These are phyloP conservation scores for Vigna nakashimae DNA, from an alignment of 306 rosid genomes.

Conservation along the genomic window DNA sequence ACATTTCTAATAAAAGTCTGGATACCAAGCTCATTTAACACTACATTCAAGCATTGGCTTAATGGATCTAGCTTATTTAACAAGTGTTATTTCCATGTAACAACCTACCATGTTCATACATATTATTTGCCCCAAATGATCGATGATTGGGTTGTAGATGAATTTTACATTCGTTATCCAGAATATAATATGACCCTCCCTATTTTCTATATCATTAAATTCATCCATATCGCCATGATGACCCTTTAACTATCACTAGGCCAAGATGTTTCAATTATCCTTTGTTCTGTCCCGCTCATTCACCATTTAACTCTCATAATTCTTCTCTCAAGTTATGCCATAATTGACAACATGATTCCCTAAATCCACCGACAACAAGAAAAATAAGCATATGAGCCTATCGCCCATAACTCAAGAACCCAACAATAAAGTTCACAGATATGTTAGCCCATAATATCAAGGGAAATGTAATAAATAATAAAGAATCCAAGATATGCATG, in stretches of 20 bases:
- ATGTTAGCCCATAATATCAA: slow-evolving; percentile 4
- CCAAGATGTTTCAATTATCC: background rate
- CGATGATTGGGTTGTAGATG: background rate
- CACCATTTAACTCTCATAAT: slow-evolving; percentile 12
- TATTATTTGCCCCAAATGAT: background rate
- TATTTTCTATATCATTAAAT: background rate
- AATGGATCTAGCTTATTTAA: background rate
- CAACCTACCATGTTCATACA: background rate
- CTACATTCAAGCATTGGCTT: background rate
- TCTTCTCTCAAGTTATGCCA: slow-evolving; percentile 7
- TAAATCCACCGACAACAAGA: background rate
- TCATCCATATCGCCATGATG: background rate
- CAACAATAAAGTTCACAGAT: background rate
- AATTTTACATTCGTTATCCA: background rate
- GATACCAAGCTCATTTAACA: background rate
- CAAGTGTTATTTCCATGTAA: background rate
- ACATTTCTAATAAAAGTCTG: too few relatives aligned
- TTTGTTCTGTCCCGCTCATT: background rate
- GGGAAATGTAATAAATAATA: slow-evolving; percentile 23
- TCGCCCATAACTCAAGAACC: slow-evolving; percentile 15
- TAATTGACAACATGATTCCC: background rate
- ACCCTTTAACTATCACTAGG: background rate
- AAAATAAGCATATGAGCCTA: slow-evolving; percentile 9
- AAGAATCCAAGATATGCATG: slow-evolving; percentile 28
- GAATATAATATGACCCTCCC: background rate